Evolutionary conservation across 2,329 filamentous ascomycete genomes (phyloP), one percentile per base, ranked within the genome.

Genomic region (Cordyceps javanica): DNA sequence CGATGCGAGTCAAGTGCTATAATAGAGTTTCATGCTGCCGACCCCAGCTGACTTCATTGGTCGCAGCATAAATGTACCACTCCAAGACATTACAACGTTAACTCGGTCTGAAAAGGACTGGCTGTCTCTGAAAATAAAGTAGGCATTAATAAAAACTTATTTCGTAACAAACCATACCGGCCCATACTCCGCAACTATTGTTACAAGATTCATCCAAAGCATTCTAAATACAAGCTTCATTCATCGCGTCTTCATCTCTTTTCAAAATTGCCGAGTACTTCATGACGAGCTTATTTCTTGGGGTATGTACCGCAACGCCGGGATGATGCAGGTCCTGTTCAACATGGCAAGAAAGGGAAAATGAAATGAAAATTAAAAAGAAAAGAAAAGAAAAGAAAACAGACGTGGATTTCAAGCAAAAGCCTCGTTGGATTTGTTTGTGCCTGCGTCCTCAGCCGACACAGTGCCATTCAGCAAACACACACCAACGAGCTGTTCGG

Each of bases 401-500:
- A n/a, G n/a, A n/a, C n/a, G n/a, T n/a, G n/a, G n/a, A n/a, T n/a
- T n/a, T n/a, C n/a, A n/a, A n/a, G n/a, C n/a, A 51, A 38, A 51
- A 25, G 3, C 16, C 19, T 34, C n/a, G 19, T 3, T n/a, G 42
- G 16, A 8, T 16, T 10, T 19, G 28, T n/a, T 6, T 2, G 32
- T n/a, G 38, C 39, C 26, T 2, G 23, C 23, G 2, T 41, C 19
- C 9, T 52, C 21, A 73, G 49, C 72, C 71, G 53, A 75, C 71
- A 66, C 87, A 89, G 61, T 83, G 77, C 90, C 90, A 95, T 75
- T 95, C 90, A 0, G 89, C 89, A 77, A 94, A 94, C n/a, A 95
- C 90, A 68, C 90, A 94, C 90, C 90, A 95, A 64, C 90, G 79
- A 45, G 90, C 90, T 60, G 87, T 92, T 55, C 90, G 81, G 73